A percentile compares a stretch with the other conserved stretches of the same genome.
Evolutionary conservation across 2,329 filamentous ascomycete genomes (phyloP).

Genomic region (Penicillium concentricum): DNA sequence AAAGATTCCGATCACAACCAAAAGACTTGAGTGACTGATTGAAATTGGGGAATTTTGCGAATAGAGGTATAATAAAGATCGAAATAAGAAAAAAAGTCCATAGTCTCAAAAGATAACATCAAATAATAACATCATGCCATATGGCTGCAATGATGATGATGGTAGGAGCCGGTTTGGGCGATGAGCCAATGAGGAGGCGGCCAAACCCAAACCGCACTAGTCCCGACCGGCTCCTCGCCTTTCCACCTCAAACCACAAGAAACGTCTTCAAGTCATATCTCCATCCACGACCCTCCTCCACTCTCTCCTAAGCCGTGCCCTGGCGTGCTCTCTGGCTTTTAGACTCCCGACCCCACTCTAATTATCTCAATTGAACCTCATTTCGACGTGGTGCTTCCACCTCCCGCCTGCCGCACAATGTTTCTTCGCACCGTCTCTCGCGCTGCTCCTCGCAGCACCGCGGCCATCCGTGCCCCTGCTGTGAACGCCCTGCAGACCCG

Average conservation of each 20-base stretch:
- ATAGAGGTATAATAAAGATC: not conserved
- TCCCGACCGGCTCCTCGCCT: constrained; percentile 36
- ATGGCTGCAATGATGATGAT: constrained; percentile 18
- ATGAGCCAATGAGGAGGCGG: constrained; percentile 34
- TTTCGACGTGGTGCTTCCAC: constrained; percentile 29
- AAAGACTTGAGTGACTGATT: not conserved
- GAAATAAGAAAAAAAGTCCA: not conserved
- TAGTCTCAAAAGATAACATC: not conserved
- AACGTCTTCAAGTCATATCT: constrained; percentile 32
- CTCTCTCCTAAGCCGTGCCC: constrained; percentile 28
- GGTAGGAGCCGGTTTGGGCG: constrained; percentile 19
- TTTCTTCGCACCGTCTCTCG: constrained; percentile 48
- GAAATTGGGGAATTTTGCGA: not conserved
- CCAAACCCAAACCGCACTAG: constrained; percentile 37
- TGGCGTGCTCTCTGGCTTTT: constrained; percentile 25
- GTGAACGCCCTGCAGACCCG: constrained; percentile 52
- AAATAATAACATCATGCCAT: constrained; percentile 4
- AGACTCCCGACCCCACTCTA: constrained; percentile 17
- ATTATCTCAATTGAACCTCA: constrained; percentile 28
- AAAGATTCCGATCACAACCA: not conserved
- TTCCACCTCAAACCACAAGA: constrained; percentile 43
- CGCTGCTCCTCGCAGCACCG: constrained; percentile 46
- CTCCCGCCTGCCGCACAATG: constrained; percentile 42
- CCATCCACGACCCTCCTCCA: constrained; percentile 34
- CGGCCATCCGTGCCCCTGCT: constrained; percentile 40